Percentiles rank a stretch among this genome's conserved stretches.
phyloP scores from a whole-genome alignment of 257 asterid species.

The Salvia splendens region DNA sequence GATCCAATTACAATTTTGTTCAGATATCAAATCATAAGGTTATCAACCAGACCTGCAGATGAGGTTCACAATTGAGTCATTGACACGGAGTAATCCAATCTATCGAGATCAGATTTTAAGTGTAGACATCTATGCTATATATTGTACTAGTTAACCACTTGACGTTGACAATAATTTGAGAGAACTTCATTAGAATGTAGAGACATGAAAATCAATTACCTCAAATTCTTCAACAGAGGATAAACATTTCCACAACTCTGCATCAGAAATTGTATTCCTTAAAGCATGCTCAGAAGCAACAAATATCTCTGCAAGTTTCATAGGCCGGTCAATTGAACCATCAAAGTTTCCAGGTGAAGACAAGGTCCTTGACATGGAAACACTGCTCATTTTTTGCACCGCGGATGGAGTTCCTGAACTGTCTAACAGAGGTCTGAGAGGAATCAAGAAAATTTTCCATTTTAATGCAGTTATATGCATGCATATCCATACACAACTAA shows the following conservation, averaged over 20 bases:
- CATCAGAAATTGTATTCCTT: constrained; percentile 70
- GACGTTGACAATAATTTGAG: constrained; percentile 1
- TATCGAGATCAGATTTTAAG: constrained; percentile 15
- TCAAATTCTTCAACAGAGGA: constrained; percentile 84
- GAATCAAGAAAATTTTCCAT: constrained; percentile 26
- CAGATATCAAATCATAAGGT: constrained; percentile 16
- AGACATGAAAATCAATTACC: constrained; percentile 49
- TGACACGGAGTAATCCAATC: constrained; percentile 14
- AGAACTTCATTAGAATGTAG: constrained; percentile 16
- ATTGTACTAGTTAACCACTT: constrained; percentile 26
- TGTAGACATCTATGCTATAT: background rate
- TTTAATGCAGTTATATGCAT: constrained; percentile 21
- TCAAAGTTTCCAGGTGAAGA: constrained; percentile 90
- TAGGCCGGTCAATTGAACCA: constrained; percentile 76
- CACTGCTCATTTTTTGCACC: constrained; percentile 44
- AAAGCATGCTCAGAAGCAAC: constrained; percentile 98
- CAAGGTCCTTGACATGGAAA: constrained; percentile 76
- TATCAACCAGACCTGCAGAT: constrained; percentile 13
- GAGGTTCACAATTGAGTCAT: background rate
- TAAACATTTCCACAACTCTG: constrained; percentile 64
- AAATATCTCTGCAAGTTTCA: constrained; percentile 93
- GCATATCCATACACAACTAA: constrained; percentile 19
- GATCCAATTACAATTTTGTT: constrained; percentile 7
- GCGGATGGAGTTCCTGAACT: constrained; percentile 65
- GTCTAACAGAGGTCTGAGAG: constrained; percentile 51